phyloP scores from a whole-genome alignment of 148 eudicot genomes.

The Rhododendron williamsianum region DNA sequence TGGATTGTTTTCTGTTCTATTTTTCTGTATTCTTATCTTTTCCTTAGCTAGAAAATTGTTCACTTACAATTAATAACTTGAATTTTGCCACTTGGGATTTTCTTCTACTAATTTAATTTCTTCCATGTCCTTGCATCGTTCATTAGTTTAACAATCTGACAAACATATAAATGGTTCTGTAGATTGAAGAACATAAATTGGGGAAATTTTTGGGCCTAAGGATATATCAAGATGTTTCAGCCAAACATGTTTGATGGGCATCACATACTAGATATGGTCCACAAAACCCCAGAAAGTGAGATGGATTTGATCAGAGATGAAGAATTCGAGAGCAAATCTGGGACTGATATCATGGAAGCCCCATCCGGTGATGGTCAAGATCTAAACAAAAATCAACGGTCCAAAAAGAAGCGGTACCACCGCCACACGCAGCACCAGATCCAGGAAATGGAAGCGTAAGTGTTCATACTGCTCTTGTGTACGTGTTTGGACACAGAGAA shows the following conservation, averaged over 20 bases:
- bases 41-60: neutral
- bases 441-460: slow-evolving; percentile 93
- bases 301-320: slow-evolving; percentile 65
- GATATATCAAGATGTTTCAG: slow-evolving; percentile 54
- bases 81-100: neutral
- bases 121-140: neutral
- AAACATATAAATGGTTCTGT: neutral
- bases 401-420: slow-evolving; percentile 86
- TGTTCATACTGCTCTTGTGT: neutral
- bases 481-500: slow-evolving; percentile 26
- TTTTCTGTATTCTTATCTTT: neutral
- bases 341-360: slow-evolving; percentile 72
- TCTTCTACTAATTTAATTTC: neutral
- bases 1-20: neutral
- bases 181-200: slow-evolving; percentile 11
- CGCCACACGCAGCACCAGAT: slow-evolving; percentile 98
- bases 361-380: slow-evolving; percentile 85
- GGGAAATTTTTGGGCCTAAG: neutral
- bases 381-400: slow-evolving; percentile 56
- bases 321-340: slow-evolving; percentile 81
- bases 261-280: slow-evolving; percentile 52
- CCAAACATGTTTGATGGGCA: slow-evolving; percentile 71
- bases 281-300: slow-evolving; percentile 51
- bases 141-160: neutral
- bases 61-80: no score